Conservation (phyloP, 352 stramenopile species). For the Phytopythium chamaehyphon region DNA sequence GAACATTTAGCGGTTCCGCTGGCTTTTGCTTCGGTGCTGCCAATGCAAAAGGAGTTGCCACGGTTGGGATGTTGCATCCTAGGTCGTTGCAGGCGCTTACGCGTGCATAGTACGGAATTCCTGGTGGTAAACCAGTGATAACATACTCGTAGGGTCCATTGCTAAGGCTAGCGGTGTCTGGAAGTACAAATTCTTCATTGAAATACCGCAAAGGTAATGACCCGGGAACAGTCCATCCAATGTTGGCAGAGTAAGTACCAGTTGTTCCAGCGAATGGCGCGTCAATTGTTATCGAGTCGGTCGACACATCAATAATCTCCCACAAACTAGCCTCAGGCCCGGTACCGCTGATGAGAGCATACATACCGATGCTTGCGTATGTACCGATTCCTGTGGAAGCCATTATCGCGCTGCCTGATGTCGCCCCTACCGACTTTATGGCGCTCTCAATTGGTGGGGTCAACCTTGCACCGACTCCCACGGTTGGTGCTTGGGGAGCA, state of each 20-base stretch:
- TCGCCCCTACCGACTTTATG: conserved; percentile 25
- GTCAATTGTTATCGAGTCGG: conserved; percentile 53
- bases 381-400: conserved; percentile 31
- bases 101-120: conserved; percentile 79
- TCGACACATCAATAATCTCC: conserved; percentile 35
- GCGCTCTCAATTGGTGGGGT: conserved; percentile 9
- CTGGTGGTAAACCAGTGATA: conserved; percentile 63
- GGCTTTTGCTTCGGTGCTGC: conserved; percentile 86
- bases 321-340: conserved; percentile 36
- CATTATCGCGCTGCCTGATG: conserved; percentile 25
- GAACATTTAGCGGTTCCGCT: conserved; percentile 71
- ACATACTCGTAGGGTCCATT: conserved; percentile 35
- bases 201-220: conserved; percentile 49
- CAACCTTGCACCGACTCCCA: conserved; percentile 38
- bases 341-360: conserved; percentile 34
- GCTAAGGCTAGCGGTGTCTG: not conserved
- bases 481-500: conserved; percentile 16
- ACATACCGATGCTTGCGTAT: conserved; percentile 47
- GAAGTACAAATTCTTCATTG: conserved; percentile 22
- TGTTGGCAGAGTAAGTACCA: conserved; percentile 26
- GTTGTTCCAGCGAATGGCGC: conserved; percentile 30
- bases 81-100: conserved; percentile 89
- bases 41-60: conserved; percentile 65
- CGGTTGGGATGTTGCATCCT: conserved; percentile 82
- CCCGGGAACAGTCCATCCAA: conserved; percentile 70